These are phyloP conservation scores for Talaromyces piceae DNA, from an alignment of 2,329 filamentous ascomycete genomes.

Conservation along the genomic window DNA sequence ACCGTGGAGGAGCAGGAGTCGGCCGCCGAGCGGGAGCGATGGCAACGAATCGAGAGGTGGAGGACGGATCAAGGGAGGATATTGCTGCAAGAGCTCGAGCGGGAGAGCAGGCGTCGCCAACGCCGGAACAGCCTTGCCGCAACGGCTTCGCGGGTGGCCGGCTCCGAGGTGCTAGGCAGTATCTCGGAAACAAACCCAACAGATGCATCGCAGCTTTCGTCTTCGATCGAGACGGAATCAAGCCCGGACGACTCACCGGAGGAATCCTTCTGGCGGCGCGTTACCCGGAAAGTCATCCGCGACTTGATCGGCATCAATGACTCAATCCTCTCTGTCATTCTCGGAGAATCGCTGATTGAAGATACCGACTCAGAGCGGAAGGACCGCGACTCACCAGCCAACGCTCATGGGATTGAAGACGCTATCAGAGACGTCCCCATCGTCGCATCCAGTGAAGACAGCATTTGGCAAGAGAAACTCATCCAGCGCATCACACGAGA, in stretches of 20 bases:
- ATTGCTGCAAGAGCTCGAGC: slow-evolving; percentile 80
- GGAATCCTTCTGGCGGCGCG: slow-evolving; percentile 68
- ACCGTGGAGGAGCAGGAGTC: slow-evolving; percentile 48
- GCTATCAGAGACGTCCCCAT: slow-evolving; percentile 23
- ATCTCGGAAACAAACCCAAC: slow-evolving; percentile 33
- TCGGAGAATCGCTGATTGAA: slow-evolving; percentile 67
- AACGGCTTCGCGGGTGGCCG: slow-evolving; percentile 13
- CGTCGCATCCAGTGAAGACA: slow-evolving; percentile 17
- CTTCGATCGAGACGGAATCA: slow-evolving; percentile 35
- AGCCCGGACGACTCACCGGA: slow-evolving; percentile 38
- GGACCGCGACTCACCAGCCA: slow-evolving; percentile 15
- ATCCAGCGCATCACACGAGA: slow-evolving; percentile 81
- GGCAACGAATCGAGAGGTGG: slow-evolving; percentile 84
- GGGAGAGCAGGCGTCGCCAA: slow-evolving; percentile 67
- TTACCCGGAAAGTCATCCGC: slow-evolving; percentile 78
- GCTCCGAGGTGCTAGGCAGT: slow-evolving; percentile 14
- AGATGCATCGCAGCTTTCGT: slow-evolving; percentile 33
- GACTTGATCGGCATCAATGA: slow-evolving; percentile 92
- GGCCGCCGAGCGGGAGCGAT: slow-evolving; percentile 64
- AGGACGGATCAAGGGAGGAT: slow-evolving; percentile 81
- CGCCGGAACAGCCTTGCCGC: slow-evolving; percentile 36
- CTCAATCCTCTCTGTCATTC: slow-evolving; percentile 70
- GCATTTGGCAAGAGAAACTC: slow-evolving; percentile 55
- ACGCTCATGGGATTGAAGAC: slow-evolving; percentile 28
- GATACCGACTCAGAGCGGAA: slow-evolving; percentile 21